Evolutionary conservation across 768 basidiomycete genomes (phyloP).

Genomic region (Lactarius evosmus): DNA sequence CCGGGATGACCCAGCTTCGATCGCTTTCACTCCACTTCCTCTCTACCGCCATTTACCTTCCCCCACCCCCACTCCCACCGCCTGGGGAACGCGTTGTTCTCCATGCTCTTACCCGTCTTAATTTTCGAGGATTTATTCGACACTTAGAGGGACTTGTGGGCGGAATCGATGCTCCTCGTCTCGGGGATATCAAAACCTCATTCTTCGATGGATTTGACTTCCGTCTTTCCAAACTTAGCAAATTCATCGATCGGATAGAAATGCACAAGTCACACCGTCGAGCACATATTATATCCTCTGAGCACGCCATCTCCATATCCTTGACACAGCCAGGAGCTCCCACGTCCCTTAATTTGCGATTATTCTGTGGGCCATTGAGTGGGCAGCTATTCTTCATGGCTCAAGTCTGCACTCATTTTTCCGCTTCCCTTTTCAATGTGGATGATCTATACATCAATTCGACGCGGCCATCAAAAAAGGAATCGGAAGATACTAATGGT

Average conservation of each 20-base stretch:
- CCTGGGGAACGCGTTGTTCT: no score
- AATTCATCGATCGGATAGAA: no score
- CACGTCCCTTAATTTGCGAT: background rate
- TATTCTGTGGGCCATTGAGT: background rate
- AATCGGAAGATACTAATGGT: no score
- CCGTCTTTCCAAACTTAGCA: no score
- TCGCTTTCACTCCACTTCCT: no score
- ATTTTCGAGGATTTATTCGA: background rate
- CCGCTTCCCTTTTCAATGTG: background rate
- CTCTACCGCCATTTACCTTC: no score
- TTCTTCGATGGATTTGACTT: background rate
- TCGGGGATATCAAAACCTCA: background rate
- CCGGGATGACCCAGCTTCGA: background rate
- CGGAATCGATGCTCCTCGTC: background rate
- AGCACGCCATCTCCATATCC: background rate
- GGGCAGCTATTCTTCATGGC: background rate
- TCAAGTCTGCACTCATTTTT: background rate
- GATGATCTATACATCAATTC: background rate
- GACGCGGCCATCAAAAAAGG: fast-evolving
- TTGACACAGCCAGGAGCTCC: background rate
- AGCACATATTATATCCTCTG: no score
- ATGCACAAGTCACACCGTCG: no score
- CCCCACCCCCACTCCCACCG: no score
- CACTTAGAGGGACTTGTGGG: background rate
- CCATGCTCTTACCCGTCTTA: background rate